Base-by-base conservation (phyloP, 2,329 filamentous ascomycete genomes). In the Calonectria hawksworthii region DNA sequence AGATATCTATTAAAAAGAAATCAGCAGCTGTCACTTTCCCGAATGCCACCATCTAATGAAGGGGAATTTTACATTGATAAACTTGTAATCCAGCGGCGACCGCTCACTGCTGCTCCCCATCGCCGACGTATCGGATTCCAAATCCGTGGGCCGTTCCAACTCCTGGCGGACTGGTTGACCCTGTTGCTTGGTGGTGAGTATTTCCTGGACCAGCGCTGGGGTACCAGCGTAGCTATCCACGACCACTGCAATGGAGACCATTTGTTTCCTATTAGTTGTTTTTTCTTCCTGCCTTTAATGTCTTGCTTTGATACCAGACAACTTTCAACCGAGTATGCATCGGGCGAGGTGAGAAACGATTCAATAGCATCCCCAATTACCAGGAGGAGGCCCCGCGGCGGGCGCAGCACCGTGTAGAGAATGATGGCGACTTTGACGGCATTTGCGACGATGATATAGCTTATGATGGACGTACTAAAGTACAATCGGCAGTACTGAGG, bases 321-420 rank as follows among this genome's bases (percentile, higher is more conserved):
- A 16, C 67, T 75, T 2, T 73, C 38, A 23, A 23, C 70, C 2
- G 74, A 75, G 11, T 28, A 26, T 3, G 16, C 16, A 41, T 73
- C 71, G 1, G 71, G 71, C 8, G 56, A 36, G 14, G 34, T 41
- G 4, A 73, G 26, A 32, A 73, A 73, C 1, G 66, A 73, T 32
- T 65, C 21, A 16, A 76, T 76, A 2, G 74, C 73, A 30, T 76
- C 74, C 10, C 74, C 74, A 10, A 76, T 64, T 6, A 65, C 61
- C 14, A 76, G 30, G 10, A 76, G 34, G 10, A 70, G 69, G 2
- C 71, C 72, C 14, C 69, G 26, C 0, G 74, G 73, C 8, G 66
- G 74, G 16, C 44, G 63, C 4, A 70, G 44, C 0, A 66, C 61
- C 5, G 52, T 47, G 13, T 67, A 75, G 10, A 70, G 14, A 4